Evolutionary conservation across 768 basidiomycete genomes (phyloP).

Genomic region (Suillus brevipes): DNA sequence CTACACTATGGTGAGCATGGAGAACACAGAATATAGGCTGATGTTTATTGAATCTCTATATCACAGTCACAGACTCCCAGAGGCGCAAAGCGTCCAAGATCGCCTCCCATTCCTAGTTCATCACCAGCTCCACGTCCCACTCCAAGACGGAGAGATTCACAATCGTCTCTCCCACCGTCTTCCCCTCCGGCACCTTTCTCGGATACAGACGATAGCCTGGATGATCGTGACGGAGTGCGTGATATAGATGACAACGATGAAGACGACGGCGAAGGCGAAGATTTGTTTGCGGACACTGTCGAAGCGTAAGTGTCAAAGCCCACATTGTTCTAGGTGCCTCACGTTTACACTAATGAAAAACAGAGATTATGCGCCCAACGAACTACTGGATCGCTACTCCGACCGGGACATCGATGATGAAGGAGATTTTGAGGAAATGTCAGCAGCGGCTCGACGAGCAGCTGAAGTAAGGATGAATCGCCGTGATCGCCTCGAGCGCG

Average conservation of each 20-base stretch:
- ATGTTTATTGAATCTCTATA: not conserved
- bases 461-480: slow-evolving; percentile 88
- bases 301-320: slow-evolving; percentile 55
- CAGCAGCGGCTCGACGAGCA: slow-evolving; percentile 68
- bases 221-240: slow-evolving; percentile 65
- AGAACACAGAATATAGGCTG: not conserved
- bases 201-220: slow-evolving; percentile 81
- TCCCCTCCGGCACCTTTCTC: slow-evolving; percentile 83
- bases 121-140: slow-evolving; percentile 47
- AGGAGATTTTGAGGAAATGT: slow-evolving; percentile 64
- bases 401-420: slow-evolving; percentile 86
- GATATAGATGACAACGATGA: slow-evolving; percentile 71
- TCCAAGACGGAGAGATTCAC: slow-evolving; percentile 54
- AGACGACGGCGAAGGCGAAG: slow-evolving; percentile 82
- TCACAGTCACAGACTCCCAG: slow-evolving; percentile 45
- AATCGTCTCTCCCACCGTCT: slow-evolving; percentile 82
- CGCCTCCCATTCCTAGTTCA: slow-evolving; percentile 49
- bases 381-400: slow-evolving; percentile 83
- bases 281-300: slow-evolving; percentile 83
- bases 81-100: slow-evolving; percentile 63
- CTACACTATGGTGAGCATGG: slow-evolving; percentile 39
- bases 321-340: slow-evolving; percentile 11
- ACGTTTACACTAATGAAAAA: slow-evolving; percentile 7
- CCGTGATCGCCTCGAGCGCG: slow-evolving; percentile 74
- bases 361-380: slow-evolving; percentile 86